Conservation (phyloP, 768 basidiomycete species). For the Leccinum sublutescens region DNA sequence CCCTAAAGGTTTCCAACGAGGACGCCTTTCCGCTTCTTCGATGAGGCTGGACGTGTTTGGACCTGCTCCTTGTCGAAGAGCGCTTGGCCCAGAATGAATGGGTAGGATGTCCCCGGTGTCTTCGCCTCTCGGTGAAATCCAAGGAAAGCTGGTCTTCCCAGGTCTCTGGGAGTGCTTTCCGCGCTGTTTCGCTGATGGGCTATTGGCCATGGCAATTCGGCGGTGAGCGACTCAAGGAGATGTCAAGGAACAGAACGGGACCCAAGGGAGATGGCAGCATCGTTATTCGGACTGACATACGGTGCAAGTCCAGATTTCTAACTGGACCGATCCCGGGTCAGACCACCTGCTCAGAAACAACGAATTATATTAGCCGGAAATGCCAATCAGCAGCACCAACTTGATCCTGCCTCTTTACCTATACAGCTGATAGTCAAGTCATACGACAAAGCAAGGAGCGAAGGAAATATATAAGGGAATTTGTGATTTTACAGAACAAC, state of each 20-base stretch:
- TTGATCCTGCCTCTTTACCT: conserved; percentile 3
- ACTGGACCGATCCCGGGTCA: conserved; percentile 11
- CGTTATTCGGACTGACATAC: neutral
- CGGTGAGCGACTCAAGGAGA: neutral
- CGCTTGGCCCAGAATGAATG: neutral
- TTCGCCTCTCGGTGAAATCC: neutral
- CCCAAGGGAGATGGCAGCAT: neutral
- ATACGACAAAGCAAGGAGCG: conserved; percentile 11
- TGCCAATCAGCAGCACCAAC: neutral
- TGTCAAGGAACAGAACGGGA: neutral
- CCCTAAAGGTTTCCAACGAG: conserved; percentile 8
- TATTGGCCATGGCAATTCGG: conserved; percentile 11
- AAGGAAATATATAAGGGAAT: conserved; percentile 17
- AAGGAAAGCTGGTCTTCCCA: neutral
- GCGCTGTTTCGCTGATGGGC: conserved; percentile 8
- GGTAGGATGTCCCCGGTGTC: neutral
- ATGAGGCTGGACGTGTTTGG: conserved; percentile 5
- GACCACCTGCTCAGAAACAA: conserved; percentile 4
- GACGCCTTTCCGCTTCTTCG: conserved; percentile 3
- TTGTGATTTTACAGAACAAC: conserved; percentile 24
- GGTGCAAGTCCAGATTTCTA: conserved; percentile 11
- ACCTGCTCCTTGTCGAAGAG: neutral
- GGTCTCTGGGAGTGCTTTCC: conserved; percentile 1
- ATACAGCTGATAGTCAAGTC: conserved; percentile 1
- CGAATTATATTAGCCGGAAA: neutral